Percentiles rank a stretch among this genome's conserved stretches.
Conservation (phyloP, 306 rosid genomes). For the Casuarina cunninghamiana region DNA sequence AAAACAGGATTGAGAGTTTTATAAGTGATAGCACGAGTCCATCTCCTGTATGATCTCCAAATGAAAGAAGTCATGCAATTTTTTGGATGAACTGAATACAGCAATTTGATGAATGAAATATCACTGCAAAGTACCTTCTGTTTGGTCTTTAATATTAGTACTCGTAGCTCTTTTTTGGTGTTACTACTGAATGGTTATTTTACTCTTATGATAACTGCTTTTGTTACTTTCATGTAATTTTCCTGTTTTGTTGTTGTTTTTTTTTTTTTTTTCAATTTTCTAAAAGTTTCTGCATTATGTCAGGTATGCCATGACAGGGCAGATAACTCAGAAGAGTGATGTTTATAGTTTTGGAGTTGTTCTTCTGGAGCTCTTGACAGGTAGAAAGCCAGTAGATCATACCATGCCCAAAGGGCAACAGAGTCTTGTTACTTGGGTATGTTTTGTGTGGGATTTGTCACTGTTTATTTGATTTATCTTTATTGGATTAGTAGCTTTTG, state of each 20-base stretch:
- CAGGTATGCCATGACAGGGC: slow-evolving; percentile 99
- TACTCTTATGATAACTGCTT: slow-evolving; percentile 2
- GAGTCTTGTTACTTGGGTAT: slow-evolving; percentile 99
- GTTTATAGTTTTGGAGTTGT: slow-evolving; percentile 99
- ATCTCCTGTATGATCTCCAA: neutral
- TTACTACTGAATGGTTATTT: neutral
- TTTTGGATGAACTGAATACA: slow-evolving; percentile 12
- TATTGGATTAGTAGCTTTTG: neutral
- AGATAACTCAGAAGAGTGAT: slow-evolving; percentile 94
- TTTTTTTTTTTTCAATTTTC: neutral
- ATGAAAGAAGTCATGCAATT: neutral
- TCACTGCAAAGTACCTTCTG: neutral
- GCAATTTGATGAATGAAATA: neutral
- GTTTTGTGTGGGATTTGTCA: slow-evolving; percentile 1
- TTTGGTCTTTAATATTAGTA: neutral
- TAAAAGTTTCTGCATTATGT: slow-evolving; percentile 21
- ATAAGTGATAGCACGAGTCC: neutral
- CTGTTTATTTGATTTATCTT: neutral
- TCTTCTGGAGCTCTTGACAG: slow-evolving; percentile 89
- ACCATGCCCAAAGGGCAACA: slow-evolving; percentile 99
- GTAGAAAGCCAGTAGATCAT: slow-evolving; percentile 97
- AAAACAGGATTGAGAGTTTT: neutral
- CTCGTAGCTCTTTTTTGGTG: neutral
- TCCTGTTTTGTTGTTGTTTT: neutral
- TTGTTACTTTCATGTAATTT: neutral